These are phyloP conservation scores for Blattamonas nauphoetae DNA, from an alignment of 78 protist species.

Conservation along the genomic window DNA sequence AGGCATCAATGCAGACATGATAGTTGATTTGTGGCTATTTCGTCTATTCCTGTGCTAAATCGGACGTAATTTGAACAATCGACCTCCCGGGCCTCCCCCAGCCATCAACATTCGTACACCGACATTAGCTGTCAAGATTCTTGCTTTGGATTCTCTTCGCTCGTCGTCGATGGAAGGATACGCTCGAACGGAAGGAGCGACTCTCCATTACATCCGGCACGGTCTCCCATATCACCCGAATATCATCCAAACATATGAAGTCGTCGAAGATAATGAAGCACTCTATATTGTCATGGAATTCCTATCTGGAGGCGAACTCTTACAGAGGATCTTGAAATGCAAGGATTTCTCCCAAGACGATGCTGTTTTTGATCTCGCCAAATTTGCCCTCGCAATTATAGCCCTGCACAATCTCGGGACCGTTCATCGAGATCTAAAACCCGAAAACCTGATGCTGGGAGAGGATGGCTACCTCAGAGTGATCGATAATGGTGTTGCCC, in stretches of 20 bases:
- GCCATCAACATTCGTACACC: no score
- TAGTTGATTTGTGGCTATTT: no score
- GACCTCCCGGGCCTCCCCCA: no score
- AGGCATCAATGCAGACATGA: no score
- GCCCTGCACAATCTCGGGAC: not conserved
- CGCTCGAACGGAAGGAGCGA: not conserved
- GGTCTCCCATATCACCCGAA: not conserved
- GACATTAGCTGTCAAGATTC: no score
- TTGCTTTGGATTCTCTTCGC: no score
- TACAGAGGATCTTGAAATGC: not conserved
- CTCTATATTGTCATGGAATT: not conserved
- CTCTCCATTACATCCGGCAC: not conserved
- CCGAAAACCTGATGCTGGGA: not conserved
- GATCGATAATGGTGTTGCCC: not conserved
- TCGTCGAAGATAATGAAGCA: not conserved
- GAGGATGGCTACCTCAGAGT: not conserved
- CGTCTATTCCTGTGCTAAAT: no score
- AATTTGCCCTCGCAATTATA: not conserved
- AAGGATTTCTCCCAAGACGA: not conserved
- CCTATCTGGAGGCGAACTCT: not conserved
- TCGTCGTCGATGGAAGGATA: not conserved
- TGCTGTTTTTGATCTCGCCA: not conserved
- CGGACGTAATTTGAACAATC: no score
- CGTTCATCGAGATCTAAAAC: not conserved
- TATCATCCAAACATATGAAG: not conserved